Conservation (phyloP, 148 eudicot genomes). For the Amaranthus hypochondriacus region DNA sequence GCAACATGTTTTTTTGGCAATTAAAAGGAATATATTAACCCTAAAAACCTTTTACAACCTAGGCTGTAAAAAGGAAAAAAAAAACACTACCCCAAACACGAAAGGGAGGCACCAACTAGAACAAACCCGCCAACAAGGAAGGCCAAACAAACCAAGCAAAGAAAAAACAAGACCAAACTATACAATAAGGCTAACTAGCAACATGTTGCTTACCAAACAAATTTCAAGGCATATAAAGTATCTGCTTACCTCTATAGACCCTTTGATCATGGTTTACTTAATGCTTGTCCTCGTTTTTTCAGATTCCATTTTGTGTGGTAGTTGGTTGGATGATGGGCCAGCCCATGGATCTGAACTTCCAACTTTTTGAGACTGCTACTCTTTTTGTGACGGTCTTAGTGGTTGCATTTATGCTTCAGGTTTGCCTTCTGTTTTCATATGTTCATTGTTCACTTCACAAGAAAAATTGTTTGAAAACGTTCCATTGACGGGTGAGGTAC, state of each 20-base stretch:
- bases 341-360: conserved; percentile 94
- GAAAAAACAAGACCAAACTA: too few species aligned
- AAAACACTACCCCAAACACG: too few species aligned
- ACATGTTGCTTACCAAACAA: too few species aligned
- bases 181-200: too few species aligned
- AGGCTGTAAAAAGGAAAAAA: too few species aligned
- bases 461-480: neutral
- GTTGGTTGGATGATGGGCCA: conserved; percentile 91
- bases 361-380: conserved; percentile 89
- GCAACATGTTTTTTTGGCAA: too few species aligned
- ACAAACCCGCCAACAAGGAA: too few species aligned
- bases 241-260: neutral
- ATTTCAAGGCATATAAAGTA: neutral
- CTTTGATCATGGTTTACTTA: neutral
- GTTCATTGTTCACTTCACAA: neutral
- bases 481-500: neutral
- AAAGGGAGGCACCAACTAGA: too few species aligned
- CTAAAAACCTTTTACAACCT: too few species aligned
- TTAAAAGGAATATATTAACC: too few species aligned
- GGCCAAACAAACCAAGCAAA: too few species aligned
- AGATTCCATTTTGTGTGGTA: conserved; percentile 96
- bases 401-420: conserved; percentile 98
- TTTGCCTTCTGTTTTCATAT: conserved; percentile 26
- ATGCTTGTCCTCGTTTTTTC: conserved; percentile 33
- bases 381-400: conserved; percentile 90